These are phyloP conservation scores for Penicillium canescens DNA, from an alignment of 495 filamentous ascomycete genomes.

Conservation along the genomic window DNA sequence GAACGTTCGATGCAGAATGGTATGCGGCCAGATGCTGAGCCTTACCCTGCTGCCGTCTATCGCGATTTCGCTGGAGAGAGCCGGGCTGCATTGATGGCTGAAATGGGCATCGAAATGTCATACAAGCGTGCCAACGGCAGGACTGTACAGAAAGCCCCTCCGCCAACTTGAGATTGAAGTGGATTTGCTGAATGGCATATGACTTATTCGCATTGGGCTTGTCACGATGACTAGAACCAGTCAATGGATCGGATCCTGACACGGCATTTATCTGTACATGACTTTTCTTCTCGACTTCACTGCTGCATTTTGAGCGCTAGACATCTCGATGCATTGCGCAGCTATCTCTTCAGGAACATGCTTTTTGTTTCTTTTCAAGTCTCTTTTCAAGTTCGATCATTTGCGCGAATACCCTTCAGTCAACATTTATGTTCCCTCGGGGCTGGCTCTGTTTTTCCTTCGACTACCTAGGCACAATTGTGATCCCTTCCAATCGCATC, in stretches of 20 bases:
- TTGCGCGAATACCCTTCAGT: conserved; percentile 2
- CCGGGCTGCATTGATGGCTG: conserved; percentile 31
- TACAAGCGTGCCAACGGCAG: conserved; percentile 53
- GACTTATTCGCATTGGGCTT: not conserved
- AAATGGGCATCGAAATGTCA: conserved; percentile 42
- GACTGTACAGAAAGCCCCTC: conserved; percentile 36
- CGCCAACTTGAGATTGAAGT: conserved; percentile 12
- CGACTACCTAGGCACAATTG: not conserved
- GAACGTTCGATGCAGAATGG: conserved; percentile 51
- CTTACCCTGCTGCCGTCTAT: conserved; percentile 20
- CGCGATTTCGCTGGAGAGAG: conserved; percentile 33
- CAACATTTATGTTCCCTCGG: conserved; percentile 11
- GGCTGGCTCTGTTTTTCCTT: too few species aligned
- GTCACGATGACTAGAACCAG: not conserved
- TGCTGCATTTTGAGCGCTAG: conserved; percentile 10
- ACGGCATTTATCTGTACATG: conserved; percentile 24
- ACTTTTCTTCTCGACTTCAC: conserved; percentile 10
- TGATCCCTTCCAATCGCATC: conserved; percentile 1
- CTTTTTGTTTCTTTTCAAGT: not conserved
- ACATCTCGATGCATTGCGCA: conserved; percentile 13
- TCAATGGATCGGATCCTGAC: not conserved
- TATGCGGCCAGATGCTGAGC: conserved; percentile 47
- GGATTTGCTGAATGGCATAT: not conserved
- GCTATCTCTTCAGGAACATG: conserved; percentile 1
- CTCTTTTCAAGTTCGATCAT: conserved; percentile 6